Conservation (phyloP, 495 filamentous ascomycete species). For the Talaromyces stipitatus region DNA sequence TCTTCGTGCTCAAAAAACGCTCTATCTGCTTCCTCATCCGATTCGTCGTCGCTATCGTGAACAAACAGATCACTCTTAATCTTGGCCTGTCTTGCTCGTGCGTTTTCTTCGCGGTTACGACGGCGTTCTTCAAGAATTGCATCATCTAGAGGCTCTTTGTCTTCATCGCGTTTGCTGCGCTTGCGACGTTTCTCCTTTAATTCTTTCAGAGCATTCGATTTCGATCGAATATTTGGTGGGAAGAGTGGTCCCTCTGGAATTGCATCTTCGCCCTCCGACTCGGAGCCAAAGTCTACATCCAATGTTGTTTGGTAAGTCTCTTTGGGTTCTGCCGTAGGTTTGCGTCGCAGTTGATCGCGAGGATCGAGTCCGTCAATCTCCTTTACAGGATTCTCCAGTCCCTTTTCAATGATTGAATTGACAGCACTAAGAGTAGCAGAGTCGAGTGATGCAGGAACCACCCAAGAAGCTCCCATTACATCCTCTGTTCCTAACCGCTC, state of each 20-base stretch:
- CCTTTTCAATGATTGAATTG: constrained; percentile 56
- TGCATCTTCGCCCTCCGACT: constrained; percentile 50
- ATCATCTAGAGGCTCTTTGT: constrained; percentile 40
- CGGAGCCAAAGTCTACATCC: constrained; percentile 52
- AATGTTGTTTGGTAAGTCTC: constrained; percentile 28
- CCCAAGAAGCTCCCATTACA: constrained; percentile 70
- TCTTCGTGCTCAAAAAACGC: constrained; percentile 69
- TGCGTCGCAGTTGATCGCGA: constrained; percentile 67
- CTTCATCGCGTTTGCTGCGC: constrained; percentile 24
- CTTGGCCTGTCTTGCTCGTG: constrained; percentile 58
- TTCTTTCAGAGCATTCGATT: constrained; percentile 39
- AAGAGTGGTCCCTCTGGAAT: constrained; percentile 63
- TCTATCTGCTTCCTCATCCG: constrained; percentile 55
- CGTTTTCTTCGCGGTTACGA: constrained; percentile 44
- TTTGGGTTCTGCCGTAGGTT: constrained; percentile 40
- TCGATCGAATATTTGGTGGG: constrained; percentile 42
- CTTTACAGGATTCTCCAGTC: constrained; percentile 63
- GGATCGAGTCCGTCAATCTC: constrained; percentile 62
- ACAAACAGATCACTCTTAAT: constrained; percentile 84
- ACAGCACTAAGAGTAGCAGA: constrained; percentile 55
- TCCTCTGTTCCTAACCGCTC: constrained; percentile 60
- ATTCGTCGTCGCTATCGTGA: constrained; percentile 70
- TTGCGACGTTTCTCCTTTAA: constrained; percentile 48
- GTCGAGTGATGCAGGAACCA: constrained; percentile 60
- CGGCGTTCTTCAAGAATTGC: constrained; percentile 42